phyloP scores from a whole-genome alignment of 2,329 filamentous ascomycete species.

The Aureobasidium sp. region DNA sequence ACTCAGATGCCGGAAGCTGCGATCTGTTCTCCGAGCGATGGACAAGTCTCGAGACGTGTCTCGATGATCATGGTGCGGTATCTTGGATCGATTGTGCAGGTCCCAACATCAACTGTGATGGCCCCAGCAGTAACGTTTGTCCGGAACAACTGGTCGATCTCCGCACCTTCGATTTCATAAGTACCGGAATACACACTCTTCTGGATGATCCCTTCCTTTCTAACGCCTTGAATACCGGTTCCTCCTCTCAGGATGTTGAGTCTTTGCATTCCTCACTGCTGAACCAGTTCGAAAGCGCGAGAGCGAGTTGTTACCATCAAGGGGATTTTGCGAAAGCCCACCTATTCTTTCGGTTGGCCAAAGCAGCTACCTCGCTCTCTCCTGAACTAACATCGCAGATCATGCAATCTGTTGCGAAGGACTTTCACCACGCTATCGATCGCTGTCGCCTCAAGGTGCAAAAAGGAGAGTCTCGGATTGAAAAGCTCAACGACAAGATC shows the following conservation, averaged over 20 bases:
- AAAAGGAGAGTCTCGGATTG: slow-evolving; percentile 71
- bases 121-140: neutral
- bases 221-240: too few relatives aligned
- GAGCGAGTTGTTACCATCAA: slow-evolving; percentile 6
- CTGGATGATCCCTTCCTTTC: neutral
- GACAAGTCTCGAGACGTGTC: neutral
- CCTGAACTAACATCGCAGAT: slow-evolving; percentile 58
- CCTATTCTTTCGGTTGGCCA: neutral
- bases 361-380: slow-evolving; percentile 43
- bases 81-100: neutral
- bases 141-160: neutral
- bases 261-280: neutral
- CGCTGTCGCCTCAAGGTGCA: slow-evolving; percentile 45
- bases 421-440: slow-evolving; percentile 25
- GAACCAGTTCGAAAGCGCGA: neutral
- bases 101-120: neutral
- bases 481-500: slow-evolving; percentile 75
- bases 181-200: neutral
- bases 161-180: neutral
- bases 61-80: neutral
- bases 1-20: neutral
- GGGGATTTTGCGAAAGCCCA: slow-evolving; percentile 4
- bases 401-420: slow-evolving; percentile 66
- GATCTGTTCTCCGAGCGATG: slow-evolving; percentile 4
- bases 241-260: neutral